Percentiles rank a stretch among this genome's conserved stretches.
Evolutionary conservation across 441 rosid genomes (phyloP).

Genomic region (Gossypium davidsonii): DNA sequence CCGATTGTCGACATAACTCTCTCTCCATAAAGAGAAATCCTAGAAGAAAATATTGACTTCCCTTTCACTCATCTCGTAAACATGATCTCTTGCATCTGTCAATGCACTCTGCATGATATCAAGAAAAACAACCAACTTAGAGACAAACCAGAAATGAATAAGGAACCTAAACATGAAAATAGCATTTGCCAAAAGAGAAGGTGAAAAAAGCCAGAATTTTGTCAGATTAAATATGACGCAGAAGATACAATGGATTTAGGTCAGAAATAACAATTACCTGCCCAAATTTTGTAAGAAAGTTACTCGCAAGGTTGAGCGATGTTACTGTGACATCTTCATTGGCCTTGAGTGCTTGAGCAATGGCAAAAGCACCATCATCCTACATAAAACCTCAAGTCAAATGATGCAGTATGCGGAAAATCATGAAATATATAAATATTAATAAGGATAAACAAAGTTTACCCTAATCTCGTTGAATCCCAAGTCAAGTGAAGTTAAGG

Average conservation of each 20-base stretch:
- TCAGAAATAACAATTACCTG: slow-evolving; percentile 41
- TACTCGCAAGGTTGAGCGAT: slow-evolving; percentile 72
- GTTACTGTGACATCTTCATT: slow-evolving; percentile 79
- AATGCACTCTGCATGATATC: slow-evolving; percentile 66
- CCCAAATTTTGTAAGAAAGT: slow-evolving; percentile 88
- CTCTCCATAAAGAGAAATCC: slow-evolving; percentile 15
- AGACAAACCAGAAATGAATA: not conserved
- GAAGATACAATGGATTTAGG: not conserved
- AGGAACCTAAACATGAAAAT: not conserved
- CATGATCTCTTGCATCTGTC: slow-evolving; percentile 82
- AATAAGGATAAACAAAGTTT: slow-evolving; percentile 3
- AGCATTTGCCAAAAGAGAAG: not conserved
- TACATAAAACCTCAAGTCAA: slow-evolving; percentile 21
- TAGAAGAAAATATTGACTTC: slow-evolving; percentile 81
- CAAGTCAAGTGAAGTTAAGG: slow-evolving; percentile 72
- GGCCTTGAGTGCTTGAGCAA: slow-evolving; percentile 87
- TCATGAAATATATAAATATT: not conserved
- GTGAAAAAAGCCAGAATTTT: not conserved
- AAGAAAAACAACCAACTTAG: not conserved
- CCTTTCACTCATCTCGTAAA: slow-evolving; percentile 83
- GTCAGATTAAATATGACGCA: not conserved
- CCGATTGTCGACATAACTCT: slow-evolving; percentile 12
- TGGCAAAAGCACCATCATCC: slow-evolving; percentile 95
- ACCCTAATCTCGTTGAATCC: slow-evolving; percentile 93
- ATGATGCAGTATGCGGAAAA: not conserved